phyloP scores from a whole-genome alignment of 2,329 filamentous ascomycete genomes.

The Grosmannia serpens region DNA sequence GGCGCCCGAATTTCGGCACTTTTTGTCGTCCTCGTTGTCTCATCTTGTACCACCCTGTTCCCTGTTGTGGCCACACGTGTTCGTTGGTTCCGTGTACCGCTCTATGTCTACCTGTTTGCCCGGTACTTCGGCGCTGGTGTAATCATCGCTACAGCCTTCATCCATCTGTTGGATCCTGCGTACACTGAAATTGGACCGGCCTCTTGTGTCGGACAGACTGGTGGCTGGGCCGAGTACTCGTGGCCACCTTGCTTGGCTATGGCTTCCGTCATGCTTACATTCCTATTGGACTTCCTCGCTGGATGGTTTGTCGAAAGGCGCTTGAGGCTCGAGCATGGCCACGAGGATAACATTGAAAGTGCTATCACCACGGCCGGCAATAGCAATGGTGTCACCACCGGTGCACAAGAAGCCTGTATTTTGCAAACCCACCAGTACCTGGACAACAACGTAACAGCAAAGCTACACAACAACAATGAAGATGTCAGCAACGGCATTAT shows the following conservation, averaged over 20 bases:
- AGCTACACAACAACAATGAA: conserved; percentile 38
- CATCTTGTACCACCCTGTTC: conserved; percentile 48
- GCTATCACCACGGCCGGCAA: conserved; percentile 22
- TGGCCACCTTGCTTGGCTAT: conserved; percentile 78
- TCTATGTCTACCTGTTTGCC: conserved; percentile 62
- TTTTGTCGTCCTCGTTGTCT: conserved; percentile 62
- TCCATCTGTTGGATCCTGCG: conserved; percentile 76
- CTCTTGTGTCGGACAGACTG: conserved; percentile 33
- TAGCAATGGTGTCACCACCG: conserved; percentile 14
- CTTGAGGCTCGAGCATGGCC: conserved; percentile 37
- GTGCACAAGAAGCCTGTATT: conserved; percentile 10
- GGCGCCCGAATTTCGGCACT: conserved; percentile 60
- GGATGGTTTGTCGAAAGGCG: conserved; percentile 56
- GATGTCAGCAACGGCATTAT: conserved; percentile 60
- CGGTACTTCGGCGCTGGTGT: conserved; percentile 93
- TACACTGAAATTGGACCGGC: conserved; percentile 50
- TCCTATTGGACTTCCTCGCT: conserved; percentile 77
- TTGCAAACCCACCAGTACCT: conserved; percentile 38
- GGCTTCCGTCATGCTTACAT: conserved; percentile 79
- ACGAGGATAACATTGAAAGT: conserved; percentile 34
- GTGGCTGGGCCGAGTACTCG: conserved; percentile 53
- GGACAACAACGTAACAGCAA: conserved; percentile 64
- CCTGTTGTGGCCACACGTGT: conserved; percentile 55
- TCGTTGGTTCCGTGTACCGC: conserved; percentile 42
- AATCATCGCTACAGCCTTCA: conserved; percentile 86